Evolutionary conservation across 2,329 filamentous ascomycete species (phyloP), one percentile per base, ranked within the genome.

Genomic region (Akanthomyces lecanii): DNA sequence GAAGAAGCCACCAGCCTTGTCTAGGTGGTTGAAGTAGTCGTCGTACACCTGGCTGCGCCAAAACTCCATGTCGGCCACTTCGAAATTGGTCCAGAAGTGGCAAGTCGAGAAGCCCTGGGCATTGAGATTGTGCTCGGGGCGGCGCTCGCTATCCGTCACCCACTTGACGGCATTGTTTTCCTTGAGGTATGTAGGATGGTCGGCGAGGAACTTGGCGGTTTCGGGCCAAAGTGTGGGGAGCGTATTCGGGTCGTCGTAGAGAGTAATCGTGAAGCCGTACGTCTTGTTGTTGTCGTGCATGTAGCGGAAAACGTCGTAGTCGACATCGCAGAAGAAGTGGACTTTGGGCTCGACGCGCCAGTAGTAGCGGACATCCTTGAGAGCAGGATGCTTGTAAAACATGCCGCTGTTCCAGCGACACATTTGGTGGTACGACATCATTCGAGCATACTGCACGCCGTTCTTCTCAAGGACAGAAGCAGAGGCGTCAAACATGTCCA

Each of bases 51-150:
- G 86, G 72, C 92, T 91, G 55, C 95, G 83, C 91, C 92, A 99
- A 77, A 99, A 97, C 66, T 85, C 85, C 84, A 99, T 85, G 75
- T 97, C 92, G 53, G 85, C 94, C 70, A 99, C 94, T 77, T 99
- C 95, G 70, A 99, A 99, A 77, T 99, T 99, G 71, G 89, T 95
- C 95, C 95, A 99, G 81, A 99, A 99, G 76, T 99, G 95, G 75
- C 95, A 99, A 2, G 95, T 98, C 40, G 92, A 96, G 80, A 97
- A 99, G 40, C 95, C 95, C 70, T 96, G 90, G 7, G 94, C 94
- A 66, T 88, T 86, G 61, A 82, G 74, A 72, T 92, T 91, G 75
- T 96, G 90, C 16, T 91, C 85, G 1, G 94, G 93, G 55, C 95
- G 85, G 54, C 88, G 84, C 62, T 82, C 76, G 65, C 85, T 86